Base-by-base conservation (phyloP, 176 grass and related monocot species). In the Dactylis glomerata region DNA sequence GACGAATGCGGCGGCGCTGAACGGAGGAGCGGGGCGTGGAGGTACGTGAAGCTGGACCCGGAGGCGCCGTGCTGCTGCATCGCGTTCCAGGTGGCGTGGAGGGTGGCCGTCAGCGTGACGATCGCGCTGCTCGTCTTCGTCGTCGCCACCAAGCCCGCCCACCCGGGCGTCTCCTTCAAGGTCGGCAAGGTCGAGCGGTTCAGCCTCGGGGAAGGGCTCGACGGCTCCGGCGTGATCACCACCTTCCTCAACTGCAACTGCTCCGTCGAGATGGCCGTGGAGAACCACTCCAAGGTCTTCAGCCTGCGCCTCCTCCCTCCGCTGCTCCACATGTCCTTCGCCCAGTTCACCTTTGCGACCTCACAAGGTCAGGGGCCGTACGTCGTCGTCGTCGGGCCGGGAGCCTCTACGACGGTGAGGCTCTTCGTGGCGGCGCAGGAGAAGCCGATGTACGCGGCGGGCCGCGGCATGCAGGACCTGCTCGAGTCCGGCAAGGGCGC, bases 391-490 rank as follows among this genome's bases (percentile, higher is more conserved):
- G 51, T 17, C 44, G 44, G 26, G 16, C 81, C 75, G 11, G 37
- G 57, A 22, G 74, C 59, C 22, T 62, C 82, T 0, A 57, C 63
- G 59, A 85, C 68, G 13, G 51, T 88, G 50, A 68, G 70, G 79
- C 75, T 92, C 3, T 93, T 83, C 73, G 83, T 95, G 33, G 84
- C 76, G 68, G 80, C 83, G 70, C 83, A 83, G 83, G 91, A 93
- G 79, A 98, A 98, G 77, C 96, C 93, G 8, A 93, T 93, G 96
- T 98, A 98, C 73, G 96, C 92, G 37, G 92, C 92, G 17, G 92
- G 92, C 0, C 87, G 92, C 4, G 81, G 66, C 55, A 98, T 98
- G 92, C 91, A 95, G 81, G 95, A 98, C 85, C 63, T 95, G 89
- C 85, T 98, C 23, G 82, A 85, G 55, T 86, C 92, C 1, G 79